A percentile compares a stretch with the other conserved stretches of the same genome.
Evolutionary conservation across 192 early-diverging fungal species (phyloP).

Genomic region (Entomortierella lignicola): DNA sequence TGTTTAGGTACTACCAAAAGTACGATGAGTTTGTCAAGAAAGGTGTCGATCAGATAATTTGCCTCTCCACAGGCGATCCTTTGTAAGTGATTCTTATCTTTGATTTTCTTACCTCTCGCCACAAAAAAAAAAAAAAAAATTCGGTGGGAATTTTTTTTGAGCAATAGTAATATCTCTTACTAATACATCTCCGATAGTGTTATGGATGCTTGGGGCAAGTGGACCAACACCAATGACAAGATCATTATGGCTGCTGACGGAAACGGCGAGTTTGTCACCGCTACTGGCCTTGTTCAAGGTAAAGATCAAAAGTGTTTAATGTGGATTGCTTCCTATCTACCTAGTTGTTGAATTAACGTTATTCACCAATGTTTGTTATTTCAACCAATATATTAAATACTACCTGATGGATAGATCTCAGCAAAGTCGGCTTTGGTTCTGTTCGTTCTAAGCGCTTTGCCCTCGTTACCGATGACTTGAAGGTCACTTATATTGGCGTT

Average conservation of each 20-base stretch:
- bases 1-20: slow-evolving; percentile 42
- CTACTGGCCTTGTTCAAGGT: slow-evolving; percentile 46
- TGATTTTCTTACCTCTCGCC: neutral
- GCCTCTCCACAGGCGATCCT: slow-evolving; percentile 62
- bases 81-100: slow-evolving; percentile 48
- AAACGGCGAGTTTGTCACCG: slow-evolving; percentile 58
- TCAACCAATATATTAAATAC: slow-evolving; percentile 15
- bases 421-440: slow-evolving; percentile 64
- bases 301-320: too few relatives aligned
- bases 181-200: slow-evolving; percentile 33
- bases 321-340: too few relatives aligned
- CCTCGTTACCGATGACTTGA: slow-evolving; percentile 62
- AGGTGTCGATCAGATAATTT: slow-evolving; percentile 65
- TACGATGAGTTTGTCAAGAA: slow-evolving; percentile 59
- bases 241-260: slow-evolving; percentile 63
- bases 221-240: slow-evolving; percentile 51
- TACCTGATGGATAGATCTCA: slow-evolving; percentile 64
- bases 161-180: neutral
- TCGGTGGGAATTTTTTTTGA: too few relatives aligned
- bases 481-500: slow-evolving; percentile 65
- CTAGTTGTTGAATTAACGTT: too few relatives aligned
- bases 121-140: too few relatives aligned
- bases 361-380: neutral
- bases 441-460: slow-evolving; percentile 65
- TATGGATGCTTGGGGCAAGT: slow-evolving; percentile 71